Base-by-base conservation (phyloP, 1,284 basidiomycete species). In the Coriolopsis trogii region DNA sequence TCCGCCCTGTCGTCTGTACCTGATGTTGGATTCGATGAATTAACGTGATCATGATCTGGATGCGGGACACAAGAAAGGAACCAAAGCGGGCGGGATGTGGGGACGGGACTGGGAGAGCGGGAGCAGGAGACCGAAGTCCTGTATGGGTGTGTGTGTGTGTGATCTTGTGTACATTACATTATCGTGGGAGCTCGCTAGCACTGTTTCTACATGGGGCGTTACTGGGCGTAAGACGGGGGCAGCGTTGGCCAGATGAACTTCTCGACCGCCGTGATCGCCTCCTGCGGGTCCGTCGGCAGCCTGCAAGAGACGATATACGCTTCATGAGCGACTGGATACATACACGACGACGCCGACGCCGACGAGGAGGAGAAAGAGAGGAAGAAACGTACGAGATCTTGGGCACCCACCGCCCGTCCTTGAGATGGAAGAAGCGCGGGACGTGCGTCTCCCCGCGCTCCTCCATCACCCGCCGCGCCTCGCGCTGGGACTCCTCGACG, bases 401-500 rank as follows among this genome's bases (percentile, higher is more conserved):
- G 1, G 93, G 92, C 61, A 82, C 75, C 88, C 91, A 97, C 63
- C 85, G 81, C 13, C 85, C 87, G 54, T 91, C 84, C 43, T 61
- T 62, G 60, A 81, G 73, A 64, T 85, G 80, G 71, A 99, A 99
- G 77, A 91, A 99, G 53, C 88, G 78, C 28, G 93, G 84, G 20
- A 80, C 72, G 63, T 82, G 86, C 56, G 75, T 76, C 54, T 84
- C 77, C 3, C 88, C 87, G 8, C 73, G 81, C 66, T 91, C 91
- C 53, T 97, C 95, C 51, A 92, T 79, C 67, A 76, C 73, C 61
- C 80, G 82, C n/a, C 91, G 85, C 41, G 84, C 72, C 61, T 95
- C 91, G 44, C 96, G 80, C 71, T 99, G 96, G 25, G 85, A 85
- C 63, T 98, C 95, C 73, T 99, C 96, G 2, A 99, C 93, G 12